Evolutionary conservation across 2,329 filamentous ascomycete species (phyloP), one percentile per base, ranked within the genome.

Genomic region (Phialophora macrospora): DNA sequence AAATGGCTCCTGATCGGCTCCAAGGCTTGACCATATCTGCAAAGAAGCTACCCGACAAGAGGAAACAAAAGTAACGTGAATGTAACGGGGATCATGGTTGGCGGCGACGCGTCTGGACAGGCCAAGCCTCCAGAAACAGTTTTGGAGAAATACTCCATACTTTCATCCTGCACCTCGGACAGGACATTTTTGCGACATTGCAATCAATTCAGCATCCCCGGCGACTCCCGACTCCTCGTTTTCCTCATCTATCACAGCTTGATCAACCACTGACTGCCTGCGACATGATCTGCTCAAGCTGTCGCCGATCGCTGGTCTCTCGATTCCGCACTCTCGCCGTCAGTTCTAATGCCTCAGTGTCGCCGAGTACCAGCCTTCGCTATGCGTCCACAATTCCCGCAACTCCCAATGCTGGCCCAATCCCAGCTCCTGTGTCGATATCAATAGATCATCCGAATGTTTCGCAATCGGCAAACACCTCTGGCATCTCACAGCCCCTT

Each of bases 401-500:
- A 2, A 71, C 67, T 20, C 60, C 62, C 32, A 68, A 68, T 62
- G 65, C 66, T 24, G 70, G 64, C 12, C 65, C 70, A 24, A 32
- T 63, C 14, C 63, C 62, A 68, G 66, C 70, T 11, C 64, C 68
- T 6, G 34, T 68, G 11, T 66, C 67, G 6, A 70, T 64, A 59
- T 28, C 57, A 2, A 63, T 65, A 56, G 63, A 62, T 22, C 48
- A 20, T 17, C 34, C 51, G 24, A 70, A 70, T 46, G 44, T 59
- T 38, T 49, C 65, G 4, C 63, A 62, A 67, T 78, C 78, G 41
- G 78, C 78, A 64, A 76, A 77, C 32, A 76, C 77, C 30, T 77
- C 78, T 34, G 77, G 75, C 51, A 71, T 77, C 64, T 80, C 77
- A 41, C 78, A 80, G 71, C 78, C 77, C 28, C 71, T 78, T 56